phyloP scores from a whole-genome alignment of 192 early-diverging fungal species.

The Jimgerdemannia lactiflua region DNA sequence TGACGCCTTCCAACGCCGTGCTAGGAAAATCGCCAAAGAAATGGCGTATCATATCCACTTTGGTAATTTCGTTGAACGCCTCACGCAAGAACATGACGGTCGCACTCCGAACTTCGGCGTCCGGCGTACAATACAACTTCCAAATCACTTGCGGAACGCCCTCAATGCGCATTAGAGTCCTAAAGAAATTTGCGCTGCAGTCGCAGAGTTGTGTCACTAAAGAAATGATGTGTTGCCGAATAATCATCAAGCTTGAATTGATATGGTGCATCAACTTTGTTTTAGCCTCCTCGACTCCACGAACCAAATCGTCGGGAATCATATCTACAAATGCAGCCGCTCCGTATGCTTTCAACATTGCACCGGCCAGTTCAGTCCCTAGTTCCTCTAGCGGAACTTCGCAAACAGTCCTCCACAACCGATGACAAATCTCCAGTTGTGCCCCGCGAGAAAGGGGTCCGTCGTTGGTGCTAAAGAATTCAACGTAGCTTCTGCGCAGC shows the following conservation, averaged over 20 bases:
- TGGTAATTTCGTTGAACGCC: conserved; percentile 7
- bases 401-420: not conserved
- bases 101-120: conserved; percentile 8
- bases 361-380: not conserved
- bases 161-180: not conserved
- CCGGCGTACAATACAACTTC: conserved; percentile 1
- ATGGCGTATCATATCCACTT: conserved; percentile 2
- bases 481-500: not conserved
- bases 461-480: not conserved
- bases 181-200: not conserved
- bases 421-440: not conserved
- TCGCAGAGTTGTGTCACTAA: conserved; percentile 1
- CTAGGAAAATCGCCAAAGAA: conserved; percentile 1
- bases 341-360: not conserved
- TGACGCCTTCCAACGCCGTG: conserved; percentile 6
- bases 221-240: not conserved
- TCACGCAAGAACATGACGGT: conserved; percentile 5
- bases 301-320: not conserved
- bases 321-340: not conserved
- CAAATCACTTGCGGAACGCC: not conserved
- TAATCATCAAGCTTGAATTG: not conserved
- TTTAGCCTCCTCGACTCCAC: not conserved
- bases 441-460: not conserved
- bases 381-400: not conserved
- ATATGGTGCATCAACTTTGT: not conserved